Conservation (phyloP, 2,329 filamentous ascomycete genomes). For the Calonectria naviculata region DNA sequence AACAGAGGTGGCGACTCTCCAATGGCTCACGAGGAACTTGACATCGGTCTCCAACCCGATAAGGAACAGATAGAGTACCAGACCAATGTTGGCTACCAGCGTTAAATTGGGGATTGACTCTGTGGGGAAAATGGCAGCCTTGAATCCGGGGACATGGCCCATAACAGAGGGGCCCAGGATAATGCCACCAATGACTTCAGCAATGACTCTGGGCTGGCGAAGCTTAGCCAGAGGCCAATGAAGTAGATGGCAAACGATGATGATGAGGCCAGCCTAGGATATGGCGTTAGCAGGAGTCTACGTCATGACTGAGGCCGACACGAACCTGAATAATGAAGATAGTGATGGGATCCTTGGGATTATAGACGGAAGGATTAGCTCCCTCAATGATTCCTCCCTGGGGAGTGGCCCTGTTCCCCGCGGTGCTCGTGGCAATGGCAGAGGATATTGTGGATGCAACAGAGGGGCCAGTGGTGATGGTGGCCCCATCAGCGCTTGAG, state of each 20-base stretch:
- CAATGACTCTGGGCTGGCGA: constrained; percentile 83
- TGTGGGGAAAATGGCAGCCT: constrained; percentile 77
- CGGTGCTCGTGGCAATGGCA: neutral
- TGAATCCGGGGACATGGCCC: constrained; percentile 85
- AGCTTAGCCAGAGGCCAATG: constrained; percentile 81
- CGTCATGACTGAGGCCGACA: neutral
- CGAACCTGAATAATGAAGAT: constrained; percentile 23
- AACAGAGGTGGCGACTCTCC: constrained; percentile 82
- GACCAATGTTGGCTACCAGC: constrained; percentile 83
- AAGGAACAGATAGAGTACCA: constrained; percentile 87
- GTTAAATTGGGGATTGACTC: constrained; percentile 79
- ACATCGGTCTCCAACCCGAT: constrained; percentile 86
- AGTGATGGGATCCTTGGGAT: constrained; percentile 19
- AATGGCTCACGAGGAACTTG: constrained; percentile 77
- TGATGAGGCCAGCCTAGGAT: neutral
- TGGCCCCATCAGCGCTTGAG: neutral
- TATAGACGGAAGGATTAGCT: constrained; percentile 12
- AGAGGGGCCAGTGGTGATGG: neutral
- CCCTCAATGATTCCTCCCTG: constrained; percentile 22
- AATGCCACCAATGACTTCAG: constrained; percentile 84
- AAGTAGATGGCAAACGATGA: constrained; percentile 48
- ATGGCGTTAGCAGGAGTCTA: constrained; percentile 9
- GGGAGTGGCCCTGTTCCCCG: neutral
- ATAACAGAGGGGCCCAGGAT: constrained; percentile 87
- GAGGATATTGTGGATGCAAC: neutral